Conservation (phyloP, 176 grass and related monocot species). For the Stipa capillata region DNA sequence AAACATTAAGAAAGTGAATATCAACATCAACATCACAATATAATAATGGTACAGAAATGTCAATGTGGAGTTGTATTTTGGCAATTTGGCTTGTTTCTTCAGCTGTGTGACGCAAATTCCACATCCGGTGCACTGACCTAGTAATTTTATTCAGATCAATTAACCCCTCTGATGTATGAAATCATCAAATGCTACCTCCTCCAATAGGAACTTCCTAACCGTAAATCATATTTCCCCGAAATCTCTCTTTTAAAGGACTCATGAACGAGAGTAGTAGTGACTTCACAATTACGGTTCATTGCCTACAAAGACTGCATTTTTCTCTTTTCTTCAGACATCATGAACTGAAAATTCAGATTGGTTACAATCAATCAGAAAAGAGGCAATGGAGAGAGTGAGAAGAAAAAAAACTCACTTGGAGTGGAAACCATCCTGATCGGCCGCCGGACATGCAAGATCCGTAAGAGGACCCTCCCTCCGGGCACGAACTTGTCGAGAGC, state of each 20-base stretch:
- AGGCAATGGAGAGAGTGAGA: background rate
- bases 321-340: too few species aligned
- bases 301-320: background rate
- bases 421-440: conserved; percentile 71
- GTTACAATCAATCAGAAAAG: background rate
- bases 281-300: background rate
- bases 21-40: too few species aligned
- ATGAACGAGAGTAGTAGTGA: background rate
- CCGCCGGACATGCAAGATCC: conserved; percentile 62
- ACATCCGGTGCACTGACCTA: background rate
- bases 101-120: background rate
- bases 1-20: too few species aligned
- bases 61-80: background rate
- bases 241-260: background rate
- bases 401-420: conserved; percentile 49
- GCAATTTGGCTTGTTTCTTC: background rate
- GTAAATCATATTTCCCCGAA: background rate
- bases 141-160: too few species aligned
- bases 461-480: conserved; percentile 53
- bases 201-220: background rate
- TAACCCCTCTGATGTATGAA: background rate
- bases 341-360: background rate
- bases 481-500: conserved; percentile 81
- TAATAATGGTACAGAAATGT: background rate
- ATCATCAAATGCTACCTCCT: background rate